A percentile compares a stretch with the other conserved stretches of the same genome.
These are phyloP conservation scores for Thermomucor indicae-seudaticae DNA, from an alignment of 371 early-diverging fungal species.

Conservation along the genomic window DNA sequence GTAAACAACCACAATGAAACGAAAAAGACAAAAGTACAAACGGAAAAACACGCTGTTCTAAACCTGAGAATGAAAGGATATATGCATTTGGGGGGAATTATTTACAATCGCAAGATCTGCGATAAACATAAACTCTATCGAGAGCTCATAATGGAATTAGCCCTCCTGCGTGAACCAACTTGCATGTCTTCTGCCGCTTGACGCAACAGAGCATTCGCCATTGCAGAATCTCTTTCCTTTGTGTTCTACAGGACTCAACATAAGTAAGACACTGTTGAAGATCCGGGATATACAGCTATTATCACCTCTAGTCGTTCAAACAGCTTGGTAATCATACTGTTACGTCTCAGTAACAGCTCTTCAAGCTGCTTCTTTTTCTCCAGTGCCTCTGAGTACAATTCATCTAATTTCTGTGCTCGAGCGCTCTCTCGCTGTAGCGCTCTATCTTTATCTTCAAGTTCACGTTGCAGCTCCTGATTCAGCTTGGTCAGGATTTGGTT, in stretches of 20 bases:
- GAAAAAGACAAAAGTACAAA: not conserved
- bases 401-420: conserved; percentile 8
- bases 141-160: conserved; percentile 6
- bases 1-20: not conserved
- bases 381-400: not conserved
- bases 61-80: not conserved
- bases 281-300: not conserved
- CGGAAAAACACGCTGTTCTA: not conserved
- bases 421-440: conserved; percentile 4
- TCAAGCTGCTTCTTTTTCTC: conserved; percentile 10
- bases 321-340: conserved; percentile 19
- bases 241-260: conserved; percentile 13
- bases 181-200: conserved; percentile 37
- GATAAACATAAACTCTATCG: not conserved
- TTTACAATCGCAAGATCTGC: not conserved
- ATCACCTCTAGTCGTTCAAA: conserved; percentile 29
- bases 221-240: conserved; percentile 32
- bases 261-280: not conserved
- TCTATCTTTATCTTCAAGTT: conserved; percentile 21
- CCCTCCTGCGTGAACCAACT: not conserved
- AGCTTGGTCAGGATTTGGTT: conserved; percentile 13
- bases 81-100: not conserved
- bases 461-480: conserved; percentile 22
- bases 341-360: conserved; percentile 11
- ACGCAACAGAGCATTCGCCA: conserved; percentile 35